These are phyloP conservation scores for Alloascoidea africana DNA, from an alignment of 805 yeast genomes.

Conservation along the genomic window DNA sequence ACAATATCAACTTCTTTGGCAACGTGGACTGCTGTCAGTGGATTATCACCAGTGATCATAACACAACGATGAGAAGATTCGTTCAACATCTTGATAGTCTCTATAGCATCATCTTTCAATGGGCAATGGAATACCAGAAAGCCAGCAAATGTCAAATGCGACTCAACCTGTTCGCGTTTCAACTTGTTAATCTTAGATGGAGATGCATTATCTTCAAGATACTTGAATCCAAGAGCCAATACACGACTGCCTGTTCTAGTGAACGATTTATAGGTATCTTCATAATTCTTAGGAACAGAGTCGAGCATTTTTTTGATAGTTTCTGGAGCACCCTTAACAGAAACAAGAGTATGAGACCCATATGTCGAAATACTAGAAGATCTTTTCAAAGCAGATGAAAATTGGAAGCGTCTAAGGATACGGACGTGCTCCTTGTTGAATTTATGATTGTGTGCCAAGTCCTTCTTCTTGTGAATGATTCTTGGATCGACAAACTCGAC, in stretches of 20 bases:
- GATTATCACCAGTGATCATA: slow-evolving; percentile 98
- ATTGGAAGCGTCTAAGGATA: slow-evolving; percentile 89
- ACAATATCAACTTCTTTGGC: slow-evolving; percentile 87
- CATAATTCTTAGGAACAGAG: slow-evolving; percentile 64
- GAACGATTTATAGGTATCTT: slow-evolving; percentile 72
- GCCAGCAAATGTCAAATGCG: slow-evolving; percentile 67
- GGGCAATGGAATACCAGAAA: slow-evolving; percentile 97
- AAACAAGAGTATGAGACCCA: slow-evolving; percentile 44
- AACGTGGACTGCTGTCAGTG: slow-evolving; percentile 95
- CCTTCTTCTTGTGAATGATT: slow-evolving; percentile 4
- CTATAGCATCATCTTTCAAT: slow-evolving; percentile 83
- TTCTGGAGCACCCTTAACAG: slow-evolving; percentile 98
- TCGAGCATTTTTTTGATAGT: slow-evolving; percentile 68
- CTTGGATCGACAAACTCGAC: slow-evolving; percentile 30
- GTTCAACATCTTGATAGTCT: slow-evolving; percentile 80
- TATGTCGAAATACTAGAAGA: slow-evolving; percentile 46
- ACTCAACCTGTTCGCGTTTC: slow-evolving; percentile 65
- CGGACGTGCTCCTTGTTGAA: slow-evolving; percentile 33
- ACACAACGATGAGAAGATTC: slow-evolving; percentile 91
- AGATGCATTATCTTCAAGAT: slow-evolving; percentile 31
- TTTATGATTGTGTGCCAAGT: slow-evolving; percentile 10
- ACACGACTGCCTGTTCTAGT: slow-evolving; percentile 96
- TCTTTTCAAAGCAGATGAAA: slow-evolving; percentile 89
- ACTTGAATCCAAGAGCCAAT: slow-evolving; percentile 82
- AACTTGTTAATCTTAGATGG: slow-evolving; percentile 39